Percentiles rank a stretch among this genome's conserved stretches.
Evolutionary conservation across 768 basidiomycete species (phyloP).

Genomic region (Naganishia antarctica): DNA sequence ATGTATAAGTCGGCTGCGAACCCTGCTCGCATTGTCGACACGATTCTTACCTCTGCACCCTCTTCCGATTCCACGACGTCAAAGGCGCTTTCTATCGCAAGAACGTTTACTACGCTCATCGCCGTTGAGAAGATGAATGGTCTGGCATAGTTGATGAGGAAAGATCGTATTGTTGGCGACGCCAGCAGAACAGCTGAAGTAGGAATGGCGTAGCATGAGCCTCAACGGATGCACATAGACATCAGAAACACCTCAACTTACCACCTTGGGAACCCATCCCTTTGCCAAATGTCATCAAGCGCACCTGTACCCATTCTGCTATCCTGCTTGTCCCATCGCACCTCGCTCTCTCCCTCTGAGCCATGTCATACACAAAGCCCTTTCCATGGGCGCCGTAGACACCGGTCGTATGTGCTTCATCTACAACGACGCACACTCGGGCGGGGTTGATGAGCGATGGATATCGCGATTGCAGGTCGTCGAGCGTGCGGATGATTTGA

Average conservation of each 20-base stretch:
- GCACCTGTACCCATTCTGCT: constrained; percentile 65
- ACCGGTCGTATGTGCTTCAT: constrained; percentile 91
- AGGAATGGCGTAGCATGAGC: too few relatives aligned
- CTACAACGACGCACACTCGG: constrained; percentile 60
- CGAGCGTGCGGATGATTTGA: constrained; percentile 62
- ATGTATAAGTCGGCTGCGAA: background rate
- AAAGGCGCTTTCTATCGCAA: constrained; percentile 71
- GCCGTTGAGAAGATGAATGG: constrained; percentile 89
- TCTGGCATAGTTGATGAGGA: constrained; percentile 85
- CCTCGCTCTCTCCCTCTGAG: background rate
- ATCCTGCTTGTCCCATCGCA: constrained; percentile 43
- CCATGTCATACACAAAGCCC: constrained; percentile 59
- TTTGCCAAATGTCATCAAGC: constrained; percentile 91
- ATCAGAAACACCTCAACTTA: constrained; percentile 42
- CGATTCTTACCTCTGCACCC: constrained; percentile 56
- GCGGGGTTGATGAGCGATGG: constrained; percentile 45
- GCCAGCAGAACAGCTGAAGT: constrained; percentile 69
- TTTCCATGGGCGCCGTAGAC: constrained; percentile 74
- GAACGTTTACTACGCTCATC: constrained; percentile 67
- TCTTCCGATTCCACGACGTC: constrained; percentile 69
- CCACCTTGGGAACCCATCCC: constrained; percentile 80
- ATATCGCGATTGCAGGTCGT: constrained; percentile 60
- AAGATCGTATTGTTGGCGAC: constrained; percentile 66
- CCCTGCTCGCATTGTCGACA: background rate
- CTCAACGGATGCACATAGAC: too few relatives aligned